Evolutionary conservation across 164 flowering plant species (phyloP).

Genomic region (Piper betle): DNA sequence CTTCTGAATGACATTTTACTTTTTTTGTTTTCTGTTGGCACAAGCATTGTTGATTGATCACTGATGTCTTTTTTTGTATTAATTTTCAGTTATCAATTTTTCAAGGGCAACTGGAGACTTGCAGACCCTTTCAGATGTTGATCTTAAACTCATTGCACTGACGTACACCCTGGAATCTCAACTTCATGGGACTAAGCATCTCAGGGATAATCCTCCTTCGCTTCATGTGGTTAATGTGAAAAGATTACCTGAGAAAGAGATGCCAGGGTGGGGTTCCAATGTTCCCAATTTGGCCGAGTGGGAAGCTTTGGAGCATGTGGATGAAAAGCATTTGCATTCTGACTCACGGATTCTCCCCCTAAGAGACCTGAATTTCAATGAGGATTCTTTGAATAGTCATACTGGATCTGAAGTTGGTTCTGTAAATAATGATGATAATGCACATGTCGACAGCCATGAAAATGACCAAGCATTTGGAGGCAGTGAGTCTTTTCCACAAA

Average conservation of each 20-base stretch:
- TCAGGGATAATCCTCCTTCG: constrained; percentile 75
- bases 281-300: constrained; percentile 91
- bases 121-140: constrained; percentile 92
- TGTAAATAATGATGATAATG: constrained; percentile 22
- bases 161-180: constrained; percentile 80
- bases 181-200: constrained; percentile 68
- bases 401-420: constrained; percentile 17
- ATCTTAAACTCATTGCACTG: constrained; percentile 83
- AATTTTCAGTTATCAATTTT: constrained; percentile 54
- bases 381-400: constrained; percentile 19
- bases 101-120: constrained; percentile 92
- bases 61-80: neutral
- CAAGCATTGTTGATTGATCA: too few species aligned
- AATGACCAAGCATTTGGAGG: constrained; percentile 19
- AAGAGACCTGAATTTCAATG: constrained; percentile 52
- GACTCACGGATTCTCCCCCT: constrained; percentile 70
- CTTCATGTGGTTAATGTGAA: constrained; percentile 58
- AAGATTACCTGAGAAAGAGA: constrained; percentile 70
- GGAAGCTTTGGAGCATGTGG: constrained; percentile 75
- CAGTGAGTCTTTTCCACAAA: constrained; percentile 30
- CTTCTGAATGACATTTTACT: too few species aligned
- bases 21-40: too few species aligned
- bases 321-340: constrained; percentile 21
- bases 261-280: constrained; percentile 98
- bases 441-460: constrained; percentile 22